Conservation (phyloP, 177 flowering plant species). For the Tripterygium wilfordii region DNA sequence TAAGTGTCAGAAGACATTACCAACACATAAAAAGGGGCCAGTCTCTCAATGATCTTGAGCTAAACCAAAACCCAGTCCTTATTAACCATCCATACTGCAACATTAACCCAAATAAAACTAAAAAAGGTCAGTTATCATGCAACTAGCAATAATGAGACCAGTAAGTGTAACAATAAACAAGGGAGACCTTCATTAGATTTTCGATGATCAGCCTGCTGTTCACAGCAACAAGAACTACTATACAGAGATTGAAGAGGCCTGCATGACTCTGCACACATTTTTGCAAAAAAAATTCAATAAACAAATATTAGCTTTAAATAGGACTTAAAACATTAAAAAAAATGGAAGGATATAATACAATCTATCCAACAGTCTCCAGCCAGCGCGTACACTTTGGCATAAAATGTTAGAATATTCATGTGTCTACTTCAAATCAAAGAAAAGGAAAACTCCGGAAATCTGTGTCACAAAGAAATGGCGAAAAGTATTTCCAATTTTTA, state of each 20-base stretch:
- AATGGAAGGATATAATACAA: no score
- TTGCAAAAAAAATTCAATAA: neutral
- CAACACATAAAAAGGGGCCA: slow-evolving; percentile 98
- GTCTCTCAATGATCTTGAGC: slow-evolving; percentile 76
- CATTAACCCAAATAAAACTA: neutral
- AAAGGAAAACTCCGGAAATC: no score
- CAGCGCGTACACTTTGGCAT: no score
- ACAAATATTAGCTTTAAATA: no score
- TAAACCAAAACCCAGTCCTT: slow-evolving; percentile 84
- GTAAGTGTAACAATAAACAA: neutral
- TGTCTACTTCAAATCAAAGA: no score
- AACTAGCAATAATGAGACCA: neutral
- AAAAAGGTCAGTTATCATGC: neutral
- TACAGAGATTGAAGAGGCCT: slow-evolving; percentile 89
- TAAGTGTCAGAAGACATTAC: slow-evolving; percentile 29
- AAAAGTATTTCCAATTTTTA: no score
- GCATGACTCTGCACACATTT: slow-evolving; percentile 81
- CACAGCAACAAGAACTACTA: slow-evolving; percentile 91
- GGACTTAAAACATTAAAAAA: no score
- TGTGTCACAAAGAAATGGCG: no score
- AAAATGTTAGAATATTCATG: neutral
- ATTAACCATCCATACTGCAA: slow-evolving; percentile 94
- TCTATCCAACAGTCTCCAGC: no score
- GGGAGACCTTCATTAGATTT: slow-evolving; percentile 81
- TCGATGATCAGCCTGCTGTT: slow-evolving; percentile 95